Conservation (phyloP, 140 eudicot species). For the Eryngium alpinum region DNA sequence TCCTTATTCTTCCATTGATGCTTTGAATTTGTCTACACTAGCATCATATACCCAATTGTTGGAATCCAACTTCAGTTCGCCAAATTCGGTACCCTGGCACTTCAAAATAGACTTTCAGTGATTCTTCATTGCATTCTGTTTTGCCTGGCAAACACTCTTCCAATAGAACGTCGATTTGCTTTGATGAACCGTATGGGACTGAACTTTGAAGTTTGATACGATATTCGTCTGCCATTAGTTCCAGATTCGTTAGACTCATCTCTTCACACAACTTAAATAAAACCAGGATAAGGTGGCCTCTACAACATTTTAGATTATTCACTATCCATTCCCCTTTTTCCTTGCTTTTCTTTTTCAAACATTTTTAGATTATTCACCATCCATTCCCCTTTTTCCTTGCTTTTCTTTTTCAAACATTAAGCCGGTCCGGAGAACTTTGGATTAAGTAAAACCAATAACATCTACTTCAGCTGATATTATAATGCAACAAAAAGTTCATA, state of each 20-base stretch:
- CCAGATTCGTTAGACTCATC: slow-evolving; percentile 12
- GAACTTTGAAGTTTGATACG: slow-evolving; percentile 51
- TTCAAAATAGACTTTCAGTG: slow-evolving; percentile 85
- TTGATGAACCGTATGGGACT: slow-evolving; percentile 73
- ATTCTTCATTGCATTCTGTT: slow-evolving; percentile 77
- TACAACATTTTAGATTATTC: not conserved
- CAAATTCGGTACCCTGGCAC: slow-evolving; percentile 33
- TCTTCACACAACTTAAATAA: not conserved
- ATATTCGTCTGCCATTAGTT: slow-evolving; percentile 52
- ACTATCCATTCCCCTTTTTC: not conserved
- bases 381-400: too few species aligned
- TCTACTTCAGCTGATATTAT: too few species aligned
- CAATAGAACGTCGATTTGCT: slow-evolving; percentile 80
- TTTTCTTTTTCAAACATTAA: too few species aligned
- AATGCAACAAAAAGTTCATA: too few species aligned
- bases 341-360: too few species aligned
- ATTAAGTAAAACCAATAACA: too few species aligned
- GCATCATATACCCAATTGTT: slow-evolving; percentile 32
- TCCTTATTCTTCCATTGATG: too few species aligned
- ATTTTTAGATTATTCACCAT: not conserved
- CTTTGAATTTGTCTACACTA: slow-evolving; percentile 46
- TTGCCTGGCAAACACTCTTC: slow-evolving; percentile 71
- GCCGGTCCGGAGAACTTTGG: too few species aligned
- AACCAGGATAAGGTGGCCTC: not conserved
- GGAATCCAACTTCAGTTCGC: slow-evolving; percentile 27